Evolutionary conservation across 2,329 filamentous ascomycete genomes (phyloP), one percentile per base, ranked within the genome.

Genomic region (Trichophyton benhamiae): DNA sequence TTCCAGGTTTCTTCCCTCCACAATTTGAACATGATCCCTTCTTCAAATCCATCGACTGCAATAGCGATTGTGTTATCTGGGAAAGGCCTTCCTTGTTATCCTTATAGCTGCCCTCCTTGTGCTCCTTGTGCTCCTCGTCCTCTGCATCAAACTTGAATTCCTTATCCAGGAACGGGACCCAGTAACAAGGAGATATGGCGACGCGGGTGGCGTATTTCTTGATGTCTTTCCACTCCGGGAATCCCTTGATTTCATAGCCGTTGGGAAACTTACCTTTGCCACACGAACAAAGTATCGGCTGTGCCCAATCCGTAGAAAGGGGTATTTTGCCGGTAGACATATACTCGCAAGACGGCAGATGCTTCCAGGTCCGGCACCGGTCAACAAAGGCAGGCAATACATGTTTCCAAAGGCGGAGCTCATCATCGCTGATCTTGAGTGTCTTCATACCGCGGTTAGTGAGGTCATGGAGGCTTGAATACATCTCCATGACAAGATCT

Each of bases 361-460:
- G 76, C 25, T 67, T 64, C 75, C 74, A 77, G 6, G 63, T 63
- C 6, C 75, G 69, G 60, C 74, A 76, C n/a, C 76, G 72, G 60
- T 75, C 73, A 17, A 66, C 68, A 42, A 69, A 68, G 3, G 72
- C 69, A 0, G 72, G 69, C 2, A 74, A 59, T 3, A 70, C 62
- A 33, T 66, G 64, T 48, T 70, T 71, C 73, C 73, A 75, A 13
- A 72, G 59, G 7, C 57, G 59, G 15, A 70, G 57, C 57, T 73
- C 72, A 9, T 67, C 66, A 6, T 67, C 65, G 13, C 65, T 59
- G 15, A 70, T 60, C 0, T 62, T 63, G 57, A 72, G 66, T 20
- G 13, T 17, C 15, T 22, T 48, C 1, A 64, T n/a, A 1, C 52
- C 48, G 8, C 25, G 52, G n/a, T 20, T 25, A 48, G 41, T 20